Conservation (phyloP, 805 yeast species). For the Barnettozyma populi region DNA sequence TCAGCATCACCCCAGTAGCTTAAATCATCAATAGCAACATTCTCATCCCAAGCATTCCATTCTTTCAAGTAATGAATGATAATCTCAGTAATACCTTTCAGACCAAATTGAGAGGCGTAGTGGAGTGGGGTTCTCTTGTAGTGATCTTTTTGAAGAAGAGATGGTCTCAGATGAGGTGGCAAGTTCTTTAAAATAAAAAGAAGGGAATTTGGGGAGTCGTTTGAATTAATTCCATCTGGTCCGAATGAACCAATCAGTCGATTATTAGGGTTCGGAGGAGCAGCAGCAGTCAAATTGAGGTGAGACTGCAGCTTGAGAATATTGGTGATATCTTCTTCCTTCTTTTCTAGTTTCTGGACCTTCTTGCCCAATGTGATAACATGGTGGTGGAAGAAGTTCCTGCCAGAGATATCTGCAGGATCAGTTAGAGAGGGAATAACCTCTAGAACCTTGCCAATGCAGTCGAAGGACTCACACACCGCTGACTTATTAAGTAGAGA, state of each 20-base stretch:
- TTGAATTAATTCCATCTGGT: slow-evolving; percentile 56
- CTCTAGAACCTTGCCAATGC: slow-evolving; percentile 53
- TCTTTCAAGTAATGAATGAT: slow-evolving; percentile 49
- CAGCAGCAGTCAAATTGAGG: slow-evolving; percentile 33
- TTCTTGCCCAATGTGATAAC: slow-evolving; percentile 74
- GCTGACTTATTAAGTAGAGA: slow-evolving; percentile 65
- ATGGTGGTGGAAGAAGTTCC: slow-evolving; percentile 83
- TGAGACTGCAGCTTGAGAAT: slow-evolving; percentile 12
- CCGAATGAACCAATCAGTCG: slow-evolving; percentile 51
- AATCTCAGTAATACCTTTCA: slow-evolving; percentile 53
- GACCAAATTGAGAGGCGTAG: slow-evolving; percentile 83
- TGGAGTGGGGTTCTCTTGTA: slow-evolving; percentile 84
- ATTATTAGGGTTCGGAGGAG: slow-evolving; percentile 45
- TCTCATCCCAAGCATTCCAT: slow-evolving; percentile 54
- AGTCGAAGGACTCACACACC: slow-evolving; percentile 43
- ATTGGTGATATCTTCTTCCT: slow-evolving; percentile 5
- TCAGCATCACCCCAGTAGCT: slow-evolving; percentile 68
- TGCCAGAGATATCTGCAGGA: slow-evolving; percentile 66
- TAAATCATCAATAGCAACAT: slow-evolving; percentile 50
- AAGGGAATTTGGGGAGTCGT: slow-evolving; percentile 55
- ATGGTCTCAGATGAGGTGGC: slow-evolving; percentile 46
- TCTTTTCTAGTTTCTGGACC: slow-evolving; percentile 25
- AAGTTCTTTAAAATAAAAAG: slow-evolving; percentile 52
- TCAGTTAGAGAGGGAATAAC: slow-evolving; percentile 52
- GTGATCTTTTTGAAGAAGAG: slow-evolving; percentile 63